These are phyloP conservation scores for Clavispora carvajalis DNA, from an alignment of 805 yeast species.

Conservation along the genomic window DNA sequence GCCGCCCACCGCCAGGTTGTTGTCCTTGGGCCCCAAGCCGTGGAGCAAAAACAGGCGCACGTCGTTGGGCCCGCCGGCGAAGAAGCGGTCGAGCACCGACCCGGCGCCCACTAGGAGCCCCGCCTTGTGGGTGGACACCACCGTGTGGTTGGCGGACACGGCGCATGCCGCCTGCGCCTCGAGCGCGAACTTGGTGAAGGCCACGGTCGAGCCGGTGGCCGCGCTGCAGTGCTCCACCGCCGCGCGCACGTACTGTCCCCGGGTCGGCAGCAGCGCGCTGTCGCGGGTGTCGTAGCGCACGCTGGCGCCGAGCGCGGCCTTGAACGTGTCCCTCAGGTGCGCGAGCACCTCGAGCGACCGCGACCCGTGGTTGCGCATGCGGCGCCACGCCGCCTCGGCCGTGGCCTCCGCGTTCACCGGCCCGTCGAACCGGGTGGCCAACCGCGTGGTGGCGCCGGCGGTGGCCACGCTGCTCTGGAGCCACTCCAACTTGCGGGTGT, in stretches of 20 bases:
- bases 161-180: slow-evolving; percentile 35
- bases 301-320: slow-evolving; percentile 39
- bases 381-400: slow-evolving; percentile 39
- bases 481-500: slow-evolving; percentile 45
- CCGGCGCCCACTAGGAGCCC: slow-evolving; percentile 27
- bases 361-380: slow-evolving; percentile 26
- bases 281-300: slow-evolving; percentile 42
- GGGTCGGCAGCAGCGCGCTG: slow-evolving; percentile 36
- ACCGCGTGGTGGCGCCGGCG: slow-evolving; percentile 38
- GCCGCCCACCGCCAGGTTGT: slow-evolving; percentile 48
- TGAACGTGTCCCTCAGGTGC: slow-evolving; percentile 43
- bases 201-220: slow-evolving; percentile 16
- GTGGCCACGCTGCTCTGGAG: slow-evolving; percentile 41
- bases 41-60: slow-evolving; percentile 47
- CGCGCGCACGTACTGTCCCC: slow-evolving; percentile 33
- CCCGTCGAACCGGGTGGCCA: slow-evolving; percentile 31
- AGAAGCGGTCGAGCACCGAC: slow-evolving; percentile 45
- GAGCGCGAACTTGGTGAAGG: slow-evolving; percentile 36
- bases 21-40: slow-evolving; percentile 52
- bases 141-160: slow-evolving; percentile 13
- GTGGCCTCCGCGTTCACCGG: slow-evolving; percentile 45
- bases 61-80: slow-evolving; percentile 57
- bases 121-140: slow-evolving; percentile 26
- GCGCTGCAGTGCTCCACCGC: slow-evolving; percentile 35
- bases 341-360: slow-evolving; percentile 25